Base-by-base conservation (phyloP, 2,329 filamentous ascomycete species). In the Podosphaera xanthii region DNA sequence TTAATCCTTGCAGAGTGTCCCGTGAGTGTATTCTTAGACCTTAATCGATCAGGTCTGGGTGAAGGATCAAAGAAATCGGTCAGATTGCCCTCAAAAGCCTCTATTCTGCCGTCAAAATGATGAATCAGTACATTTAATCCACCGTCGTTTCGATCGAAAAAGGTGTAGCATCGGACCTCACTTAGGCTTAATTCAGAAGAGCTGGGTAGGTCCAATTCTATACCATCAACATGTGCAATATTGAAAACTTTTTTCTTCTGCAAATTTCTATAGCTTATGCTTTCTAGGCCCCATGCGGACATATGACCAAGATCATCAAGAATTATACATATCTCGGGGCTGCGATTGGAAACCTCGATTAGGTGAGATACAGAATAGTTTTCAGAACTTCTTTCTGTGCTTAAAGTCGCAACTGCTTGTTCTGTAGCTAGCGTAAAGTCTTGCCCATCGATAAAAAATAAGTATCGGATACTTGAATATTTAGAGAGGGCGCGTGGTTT, bases 261-360 rank as follows among this genome's bases (percentile, higher is more conserved):
- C 64, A 79, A 80, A 38, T 76, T 74, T 67, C 83, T 87, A 65
- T 80, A 82, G 42, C 85, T 84, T 30, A 94, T 79, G 67, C 91
- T 90, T 69, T 97, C 90, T 59, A 98, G 72, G 0, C 88, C 91
- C 87, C 91, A 96, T 0, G 87, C 88, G 48, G 87, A 89, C 84
- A 97, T 87, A 63, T 83, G 82, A 0, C 91, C 91, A 55, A 77
- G 75, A n/a, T 83, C 82, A 70, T 97, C 88, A 55, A 95, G 75
- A 7, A 91, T 82, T 33, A 97, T 77, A 64, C 89, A 92, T 2
- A 98, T 80, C 68, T 98, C 92, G 0, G 90, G 87, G 59, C 79
- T 86, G 58, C 84, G 83, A 62, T 91, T 92, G 8, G 88, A 87
- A 64, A 96, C 78, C 64, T 89, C 85, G 50, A 94, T 84, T 4